A percentile compares a stretch with the other conserved stretches of the same genome.
phyloP scores from a whole-genome alignment of 495 filamentous ascomycete genomes.

The Trypethelium eluteriae region DNA sequence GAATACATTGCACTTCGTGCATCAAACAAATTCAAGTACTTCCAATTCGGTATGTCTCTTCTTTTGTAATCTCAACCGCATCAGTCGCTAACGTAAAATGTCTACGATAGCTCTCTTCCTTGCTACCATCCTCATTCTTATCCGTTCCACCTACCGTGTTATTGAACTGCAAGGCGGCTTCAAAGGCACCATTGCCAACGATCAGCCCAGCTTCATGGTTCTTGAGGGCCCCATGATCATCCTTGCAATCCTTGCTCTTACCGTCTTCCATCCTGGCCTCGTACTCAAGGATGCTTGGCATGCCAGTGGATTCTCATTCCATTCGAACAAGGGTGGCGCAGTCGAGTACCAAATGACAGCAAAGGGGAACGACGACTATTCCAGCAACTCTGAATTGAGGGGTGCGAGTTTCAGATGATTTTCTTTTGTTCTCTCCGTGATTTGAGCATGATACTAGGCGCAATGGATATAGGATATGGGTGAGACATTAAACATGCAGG shows the following conservation, averaged over 20 bases:
- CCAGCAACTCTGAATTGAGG: not conserved
- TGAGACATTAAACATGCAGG: no score
- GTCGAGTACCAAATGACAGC: not conserved
- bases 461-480: no score
- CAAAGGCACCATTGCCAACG: slow-evolving; percentile 46
- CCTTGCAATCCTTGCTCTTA: slow-evolving; percentile 49
- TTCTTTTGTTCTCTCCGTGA: not conserved
- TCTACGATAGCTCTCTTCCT: slow-evolving; percentile 34
- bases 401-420: not conserved
- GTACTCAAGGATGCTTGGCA: slow-evolving; percentile 32
- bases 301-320: not conserved
- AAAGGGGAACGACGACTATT: not conserved
- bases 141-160: slow-evolving; percentile 55
- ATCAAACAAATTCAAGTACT: slow-evolving; percentile 17
- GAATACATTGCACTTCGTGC: slow-evolving; percentile 14
- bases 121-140: slow-evolving; percentile 53
- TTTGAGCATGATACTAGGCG: not conserved
- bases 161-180: slow-evolving; percentile 61
- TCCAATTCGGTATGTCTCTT: slow-evolving; percentile 13
- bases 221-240: slow-evolving; percentile 67
- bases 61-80: not conserved
- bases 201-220: slow-evolving; percentile 58
- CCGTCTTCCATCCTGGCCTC: slow-evolving; percentile 50
- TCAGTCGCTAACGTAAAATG: not conserved
- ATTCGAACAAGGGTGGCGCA: not conserved